A percentile compares a stretch with the other conserved stretches of the same genome.
Conservation (phyloP, 1,284 basidiomycete genomes). For the Malassezia furfur region DNA sequence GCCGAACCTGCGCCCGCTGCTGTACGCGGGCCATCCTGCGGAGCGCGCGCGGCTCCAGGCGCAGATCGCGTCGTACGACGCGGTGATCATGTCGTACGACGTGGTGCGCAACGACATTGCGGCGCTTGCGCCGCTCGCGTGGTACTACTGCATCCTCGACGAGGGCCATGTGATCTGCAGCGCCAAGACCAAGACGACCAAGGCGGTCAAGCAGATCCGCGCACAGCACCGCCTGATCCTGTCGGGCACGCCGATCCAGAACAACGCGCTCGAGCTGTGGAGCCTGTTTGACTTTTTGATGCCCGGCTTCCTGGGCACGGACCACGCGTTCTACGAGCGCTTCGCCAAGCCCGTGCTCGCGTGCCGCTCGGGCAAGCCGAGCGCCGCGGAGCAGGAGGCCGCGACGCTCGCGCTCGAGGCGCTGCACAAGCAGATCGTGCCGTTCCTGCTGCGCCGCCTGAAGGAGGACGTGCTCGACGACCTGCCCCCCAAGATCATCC, state of each 20-base stretch:
- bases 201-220: slow-evolving; percentile 81
- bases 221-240: slow-evolving; percentile 88
- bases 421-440: slow-evolving; percentile 96
- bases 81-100: slow-evolving; percentile 94
- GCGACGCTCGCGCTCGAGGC: slow-evolving; percentile 74
- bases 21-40: slow-evolving; percentile 81
- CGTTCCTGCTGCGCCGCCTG: slow-evolving; percentile 86
- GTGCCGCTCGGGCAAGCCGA: slow-evolving; percentile 80
- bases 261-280: slow-evolving; percentile 97
- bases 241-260: slow-evolving; percentile 97
- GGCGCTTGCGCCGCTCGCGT: slow-evolving; percentile 64
- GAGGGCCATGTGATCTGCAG: slow-evolving; percentile 99
- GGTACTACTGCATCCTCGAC: slow-evolving; percentile 95
- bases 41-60: slow-evolving; percentile 59
- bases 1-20: slow-evolving; percentile 69
- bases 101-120: slow-evolving; percentile 89
- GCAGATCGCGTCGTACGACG: slow-evolving; percentile 54
- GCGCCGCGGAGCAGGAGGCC: slow-evolving; percentile 80
- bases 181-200: slow-evolving; percentile 91
- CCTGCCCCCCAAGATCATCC: slow-evolving; percentile 97
- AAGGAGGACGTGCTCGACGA: slow-evolving; percentile 97
- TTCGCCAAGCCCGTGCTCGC: slow-evolving; percentile 94
- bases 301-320: slow-evolving; percentile 95
- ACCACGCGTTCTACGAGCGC: slow-evolving; percentile 86
- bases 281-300: slow-evolving; percentile 98